Evolutionary conservation across 495 filamentous ascomycete genomes (phyloP), one percentile per base, ranked within the genome.

Genomic region (Aspergillus indologenus): DNA sequence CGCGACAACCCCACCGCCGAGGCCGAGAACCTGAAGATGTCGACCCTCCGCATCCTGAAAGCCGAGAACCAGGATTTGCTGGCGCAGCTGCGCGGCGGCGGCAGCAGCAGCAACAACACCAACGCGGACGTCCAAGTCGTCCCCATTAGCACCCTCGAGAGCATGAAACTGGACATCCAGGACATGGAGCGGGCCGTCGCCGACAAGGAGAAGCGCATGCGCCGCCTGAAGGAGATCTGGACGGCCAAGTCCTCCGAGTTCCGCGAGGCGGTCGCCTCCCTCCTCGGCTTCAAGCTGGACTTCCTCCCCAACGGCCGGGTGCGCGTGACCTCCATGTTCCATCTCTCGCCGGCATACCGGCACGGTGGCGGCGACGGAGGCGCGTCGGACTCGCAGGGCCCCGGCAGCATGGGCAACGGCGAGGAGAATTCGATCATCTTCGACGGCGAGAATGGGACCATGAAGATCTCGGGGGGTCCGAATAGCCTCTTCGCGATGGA

Each of bases 251-350:
- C 87, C 14, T 84, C 86, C 61, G 94, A 98, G 73, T 96, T 98
- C 79, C 88, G 94, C 14, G 90, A 98, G 72, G 90, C 92, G 2
- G 90, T 98, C 40, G 88, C 90, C 62, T 88, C 84, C 50, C 81
- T 96, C 2, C 81, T 99, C 1, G 94, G 94, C 0, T 98, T 89
- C 86, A 92, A 92, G 54, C 82, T 97, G 34, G 89, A 95, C 53
- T 96, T 98, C 75, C 83, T 96, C 66, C 90, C 90, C 2, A 95
- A 93, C 66, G 94, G 94, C 19, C 91, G 92, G 64, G 93, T 96
- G 65, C 83, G 88, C 15, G 88, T 96, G 51, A 92, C 91, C 24
- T 86, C 81, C 49, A 83, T 91, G 67, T 92, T 91, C 67, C 87
- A 87, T 63, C 85, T 89, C 0, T 85, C 81, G 5, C 57, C 71